Evolutionary conservation across 805 yeast species (phyloP).

Genomic region (Metschnikowia proteae): DNA sequence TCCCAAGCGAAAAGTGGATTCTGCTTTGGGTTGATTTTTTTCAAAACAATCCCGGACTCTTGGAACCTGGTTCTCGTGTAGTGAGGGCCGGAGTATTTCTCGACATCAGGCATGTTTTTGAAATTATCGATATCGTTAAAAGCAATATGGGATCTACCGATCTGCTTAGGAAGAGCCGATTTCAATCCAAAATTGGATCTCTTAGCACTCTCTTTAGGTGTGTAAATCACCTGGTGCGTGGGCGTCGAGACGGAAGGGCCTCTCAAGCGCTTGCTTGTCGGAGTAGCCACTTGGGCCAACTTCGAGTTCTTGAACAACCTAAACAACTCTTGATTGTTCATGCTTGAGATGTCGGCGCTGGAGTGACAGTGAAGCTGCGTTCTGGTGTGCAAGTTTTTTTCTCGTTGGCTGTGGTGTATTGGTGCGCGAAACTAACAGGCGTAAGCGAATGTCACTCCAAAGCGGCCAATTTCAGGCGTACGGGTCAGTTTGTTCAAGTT

Average conservation of each 20-base stretch:
- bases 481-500: constrained; percentile 33
- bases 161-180: constrained; percentile 59
- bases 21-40: constrained; percentile 24
- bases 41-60: constrained; percentile 58
- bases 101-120: constrained; percentile 68
- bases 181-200: constrained; percentile 79
- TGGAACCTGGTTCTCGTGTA: constrained; percentile 64
- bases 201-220: constrained; percentile 58
- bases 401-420: constrained; percentile 13
- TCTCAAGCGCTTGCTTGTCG: constrained; percentile 32
- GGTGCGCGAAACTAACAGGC: constrained; percentile 40
- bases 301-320: constrained; percentile 36
- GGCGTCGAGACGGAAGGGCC: constrained; percentile 40
- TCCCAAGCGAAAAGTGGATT: constrained; percentile 43
- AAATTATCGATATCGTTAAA: constrained; percentile 64
- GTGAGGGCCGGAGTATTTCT: constrained; percentile 54
- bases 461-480: constrained; percentile 45
- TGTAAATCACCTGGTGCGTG: constrained; percentile 68
- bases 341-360: neutral
- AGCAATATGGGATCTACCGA: constrained; percentile 56
- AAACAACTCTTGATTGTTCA: constrained; percentile 18
- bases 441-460: constrained; percentile 62
- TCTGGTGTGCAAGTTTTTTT: neutral
- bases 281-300: constrained; percentile 44
- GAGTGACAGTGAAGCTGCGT: neutral